Evolutionary conservation across 2,329 filamentous ascomycete species (phyloP).

Genomic region (Diaporthe australafricana): DNA sequence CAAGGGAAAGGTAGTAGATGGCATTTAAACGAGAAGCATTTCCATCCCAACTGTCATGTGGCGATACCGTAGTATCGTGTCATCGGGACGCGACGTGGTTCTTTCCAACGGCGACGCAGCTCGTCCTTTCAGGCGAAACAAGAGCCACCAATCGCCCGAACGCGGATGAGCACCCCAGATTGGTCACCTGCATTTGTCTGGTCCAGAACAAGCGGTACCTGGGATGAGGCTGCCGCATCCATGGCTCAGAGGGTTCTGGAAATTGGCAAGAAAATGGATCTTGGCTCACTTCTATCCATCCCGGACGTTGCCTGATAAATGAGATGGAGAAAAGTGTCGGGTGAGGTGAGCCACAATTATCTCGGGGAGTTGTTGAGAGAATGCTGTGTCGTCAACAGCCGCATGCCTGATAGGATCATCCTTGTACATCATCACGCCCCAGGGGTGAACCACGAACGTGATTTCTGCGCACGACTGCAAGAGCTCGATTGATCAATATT

Average conservation of each 20-base stretch:
- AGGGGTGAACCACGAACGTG: conserved; percentile 1
- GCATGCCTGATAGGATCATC: background rate
- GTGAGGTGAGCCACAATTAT: background rate
- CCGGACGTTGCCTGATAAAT: background rate
- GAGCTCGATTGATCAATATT: background rate
- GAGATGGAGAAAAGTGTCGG: background rate
- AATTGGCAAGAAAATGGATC: background rate
- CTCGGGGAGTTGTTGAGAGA: background rate
- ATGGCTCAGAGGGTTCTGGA: background rate
- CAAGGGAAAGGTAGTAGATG: conserved; percentile 1
- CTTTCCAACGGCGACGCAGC: conserved; percentile 24
- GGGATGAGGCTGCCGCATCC: background rate
- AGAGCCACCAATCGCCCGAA: conserved; percentile 26
- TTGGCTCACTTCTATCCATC: background rate
- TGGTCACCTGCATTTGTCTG: background rate
- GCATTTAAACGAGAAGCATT: conserved; percentile 8
- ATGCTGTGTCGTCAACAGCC: conserved; percentile 10
- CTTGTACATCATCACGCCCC: background rate
- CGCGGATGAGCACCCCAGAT: background rate
- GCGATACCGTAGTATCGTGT: conserved; percentile 22
- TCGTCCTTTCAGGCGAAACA: conserved; percentile 16
- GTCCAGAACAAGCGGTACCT: too few species aligned
- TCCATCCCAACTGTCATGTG: conserved; percentile 13
- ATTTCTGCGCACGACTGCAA: conserved; percentile 9
- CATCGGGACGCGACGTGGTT: conserved; percentile 13